Evolutionary conservation across 1,284 basidiomycete species (phyloP), one percentile per base, ranked within the genome.

Genomic region (Rhodotorula sp.): DNA sequence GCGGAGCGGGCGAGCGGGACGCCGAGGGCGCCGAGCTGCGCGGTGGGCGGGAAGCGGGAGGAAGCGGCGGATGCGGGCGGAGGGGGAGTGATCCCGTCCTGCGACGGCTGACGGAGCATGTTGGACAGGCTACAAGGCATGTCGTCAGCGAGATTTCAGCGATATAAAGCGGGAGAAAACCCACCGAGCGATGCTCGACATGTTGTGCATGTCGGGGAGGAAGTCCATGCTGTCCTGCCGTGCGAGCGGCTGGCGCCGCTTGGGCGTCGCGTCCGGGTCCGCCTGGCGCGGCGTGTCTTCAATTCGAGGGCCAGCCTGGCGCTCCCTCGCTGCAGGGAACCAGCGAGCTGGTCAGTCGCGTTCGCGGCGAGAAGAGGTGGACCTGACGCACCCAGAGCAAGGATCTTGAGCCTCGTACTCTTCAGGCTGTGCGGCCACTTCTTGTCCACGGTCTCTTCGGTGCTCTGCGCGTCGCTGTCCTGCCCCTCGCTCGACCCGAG

Each of bases 211-310:
- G 34, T 67, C 59, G 2, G 74, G 71, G 9, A 73, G 61, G 62
- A 75, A 75, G 62, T 75, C 74, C 74, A 75, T 75, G 25, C 57
- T 62, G n/a, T 72, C 74, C 27, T 69, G 65, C 12, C 74, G 46
- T 10, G 50, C 64, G 59, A 75, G 44, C 5, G 67, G 61, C 48
- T 67, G 67, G 21, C 66, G 60, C 7, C 67, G 55, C 48, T 66
- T 70, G 36, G 74, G 74, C 2, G 74, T 75, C 13, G 70, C 73
- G 27, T 74, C 70, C 7, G 63, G 62, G 50, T 75, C 62, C 6
- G 21, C 36, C 34, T 75, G 74, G 0, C 67, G 64, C 8, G 74
- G 74, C 3, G 74, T 75, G 4, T 64, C 71, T 27, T 75, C 71
- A 36, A 67, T 34, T 5, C 39, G 13, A 4, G 39, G 34, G 6